These are phyloP conservation scores for Xylaria sp. DNA, from an alignment of 2,329 filamentous ascomycete genomes.

Conservation along the genomic window DNA sequence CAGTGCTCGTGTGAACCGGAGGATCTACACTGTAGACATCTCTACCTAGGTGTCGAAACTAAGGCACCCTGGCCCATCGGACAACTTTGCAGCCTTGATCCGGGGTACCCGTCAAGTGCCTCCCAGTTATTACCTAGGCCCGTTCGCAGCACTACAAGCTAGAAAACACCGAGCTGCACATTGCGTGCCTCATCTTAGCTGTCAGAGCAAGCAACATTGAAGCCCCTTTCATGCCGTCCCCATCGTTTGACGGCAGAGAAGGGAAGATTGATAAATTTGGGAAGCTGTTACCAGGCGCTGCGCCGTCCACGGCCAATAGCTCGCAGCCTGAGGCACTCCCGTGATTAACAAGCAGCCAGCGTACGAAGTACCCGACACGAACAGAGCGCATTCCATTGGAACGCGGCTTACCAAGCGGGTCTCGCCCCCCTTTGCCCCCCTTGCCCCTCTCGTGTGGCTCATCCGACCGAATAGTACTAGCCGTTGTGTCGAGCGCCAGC, in stretches of 20 bases:
- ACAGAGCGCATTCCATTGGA: background rate
- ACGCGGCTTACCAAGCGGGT: background rate
- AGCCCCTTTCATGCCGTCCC: too few species aligned
- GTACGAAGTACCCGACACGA: background rate
- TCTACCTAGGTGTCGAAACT: too few species aligned
- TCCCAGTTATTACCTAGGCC: background rate
- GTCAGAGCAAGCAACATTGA: background rate
- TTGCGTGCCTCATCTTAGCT: too few species aligned
- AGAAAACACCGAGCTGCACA: background rate
- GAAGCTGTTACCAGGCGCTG: too few species aligned
- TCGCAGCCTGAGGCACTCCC: background rate
- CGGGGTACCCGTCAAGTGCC: background rate
- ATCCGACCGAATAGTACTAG: background rate
- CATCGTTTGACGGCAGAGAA: too few species aligned
- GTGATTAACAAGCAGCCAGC: constrained; percentile 1
- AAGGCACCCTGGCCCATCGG: background rate
- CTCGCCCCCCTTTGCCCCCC: background rate
- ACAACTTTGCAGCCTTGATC: background rate
- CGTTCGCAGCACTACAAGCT: background rate
- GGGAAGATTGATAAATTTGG: too few species aligned
- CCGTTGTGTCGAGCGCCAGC: background rate
- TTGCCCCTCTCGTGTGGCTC: background rate
- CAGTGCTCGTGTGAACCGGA: background rate
- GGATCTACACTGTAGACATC: background rate
- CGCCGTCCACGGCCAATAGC: background rate